A percentile compares a stretch with the other conserved stretches of the same genome.
Evolutionary conservation across 495 filamentous ascomycete genomes (phyloP).

Genomic region (Penicillium waksmanii): DNA sequence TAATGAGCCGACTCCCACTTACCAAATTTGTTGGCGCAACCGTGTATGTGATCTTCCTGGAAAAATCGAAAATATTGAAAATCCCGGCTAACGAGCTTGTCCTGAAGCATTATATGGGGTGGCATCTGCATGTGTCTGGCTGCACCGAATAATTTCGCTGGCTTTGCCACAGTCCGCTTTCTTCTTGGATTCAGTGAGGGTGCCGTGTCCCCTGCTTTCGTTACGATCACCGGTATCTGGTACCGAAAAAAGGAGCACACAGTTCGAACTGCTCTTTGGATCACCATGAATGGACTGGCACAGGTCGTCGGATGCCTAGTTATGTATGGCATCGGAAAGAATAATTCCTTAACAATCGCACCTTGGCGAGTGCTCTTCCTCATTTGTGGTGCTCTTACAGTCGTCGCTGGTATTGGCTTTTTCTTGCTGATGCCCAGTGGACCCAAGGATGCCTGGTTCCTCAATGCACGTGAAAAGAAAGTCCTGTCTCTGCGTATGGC

Average conservation of each 20-base stretch:
- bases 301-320: constrained; percentile 58
- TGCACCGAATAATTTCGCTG: constrained; percentile 46
- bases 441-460: constrained; percentile 62
- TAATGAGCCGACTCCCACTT: constrained; percentile 60
- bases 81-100: background rate
- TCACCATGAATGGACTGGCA: constrained; percentile 58
- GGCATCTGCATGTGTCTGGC: constrained; percentile 54
- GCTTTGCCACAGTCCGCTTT: constrained; percentile 49
- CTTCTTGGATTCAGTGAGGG: constrained; percentile 56
- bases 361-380: constrained; percentile 55
- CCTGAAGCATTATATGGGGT: constrained; percentile 44
- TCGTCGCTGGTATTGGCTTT: constrained; percentile 52
- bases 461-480: constrained; percentile 54
- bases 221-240: constrained; percentile 36
- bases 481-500: constrained; percentile 58
- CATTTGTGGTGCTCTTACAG: constrained; percentile 55
- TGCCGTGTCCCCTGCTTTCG: constrained; percentile 32
- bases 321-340: constrained; percentile 59
- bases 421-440: constrained; percentile 60
- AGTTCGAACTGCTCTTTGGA: constrained; percentile 44
- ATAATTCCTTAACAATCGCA: constrained; percentile 32
- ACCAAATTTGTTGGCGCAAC: constrained; percentile 36
- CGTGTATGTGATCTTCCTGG: constrained; percentile 21
- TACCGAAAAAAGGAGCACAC: constrained; percentile 53
- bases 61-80: background rate